These are phyloP conservation scores for Dysphania ambrosioides DNA, from an alignment of 148 eudicot species.

Conservation along the genomic window DNA sequence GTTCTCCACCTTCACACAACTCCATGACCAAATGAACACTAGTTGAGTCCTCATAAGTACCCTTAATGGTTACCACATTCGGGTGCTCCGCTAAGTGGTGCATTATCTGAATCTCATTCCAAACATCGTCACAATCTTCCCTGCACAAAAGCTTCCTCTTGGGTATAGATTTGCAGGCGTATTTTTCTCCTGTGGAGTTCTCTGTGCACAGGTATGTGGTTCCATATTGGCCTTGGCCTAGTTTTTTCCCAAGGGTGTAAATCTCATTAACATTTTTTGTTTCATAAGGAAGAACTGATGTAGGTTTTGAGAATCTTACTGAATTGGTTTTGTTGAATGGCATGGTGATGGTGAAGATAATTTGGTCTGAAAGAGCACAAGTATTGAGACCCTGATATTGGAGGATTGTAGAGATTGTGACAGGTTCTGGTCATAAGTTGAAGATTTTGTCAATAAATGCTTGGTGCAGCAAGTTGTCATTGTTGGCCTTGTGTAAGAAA, in stretches of 20 bases:
- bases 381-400: neutral
- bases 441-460: neutral
- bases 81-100: conserved; percentile 53
- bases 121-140: conserved; percentile 66
- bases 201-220: conserved; percentile 56
- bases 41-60: conserved; percentile 52
- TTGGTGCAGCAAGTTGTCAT: conserved; percentile 22
- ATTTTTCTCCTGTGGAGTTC: conserved; percentile 43
- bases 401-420: conserved; percentile 1
- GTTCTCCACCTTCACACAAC: conserved; percentile 66
- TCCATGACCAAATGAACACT: conserved; percentile 72
- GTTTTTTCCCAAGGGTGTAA: conserved; percentile 44
- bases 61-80: conserved; percentile 54
- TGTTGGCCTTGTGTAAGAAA: conserved; percentile 26
- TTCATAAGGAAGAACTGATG: conserved; percentile 42
- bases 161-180: conserved; percentile 65
- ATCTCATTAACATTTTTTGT: conserved; percentile 38
- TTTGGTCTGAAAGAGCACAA: neutral
- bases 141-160: conserved; percentile 54
- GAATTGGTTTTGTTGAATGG: conserved; percentile 33
- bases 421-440: conserved; percentile 21
- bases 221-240: conserved; percentile 73
- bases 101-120: conserved; percentile 73
- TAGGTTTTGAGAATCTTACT: conserved; percentile 37
- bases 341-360: conserved; percentile 1